Evolutionary conservation across 495 filamentous ascomycete genomes (phyloP).

Genomic region (Sabuloglossum arenarium): DNA sequence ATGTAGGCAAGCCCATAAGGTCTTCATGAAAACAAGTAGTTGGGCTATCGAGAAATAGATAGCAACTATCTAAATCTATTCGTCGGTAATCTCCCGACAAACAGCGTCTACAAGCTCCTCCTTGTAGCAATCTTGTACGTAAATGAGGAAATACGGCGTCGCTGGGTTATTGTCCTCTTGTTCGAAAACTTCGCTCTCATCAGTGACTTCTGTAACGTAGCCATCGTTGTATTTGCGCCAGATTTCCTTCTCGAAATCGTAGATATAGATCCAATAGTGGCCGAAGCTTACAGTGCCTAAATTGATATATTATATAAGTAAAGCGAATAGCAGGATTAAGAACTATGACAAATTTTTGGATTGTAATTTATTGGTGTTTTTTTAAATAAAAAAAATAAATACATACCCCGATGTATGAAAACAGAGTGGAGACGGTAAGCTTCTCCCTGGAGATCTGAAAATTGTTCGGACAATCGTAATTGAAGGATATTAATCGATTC

Average conservation of each 20-base stretch:
- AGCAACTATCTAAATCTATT: too few relatives aligned
- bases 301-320: not conserved
- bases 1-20: too few relatives aligned
- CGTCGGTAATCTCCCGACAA: conserved; percentile 21
- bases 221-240: conserved; percentile 95
- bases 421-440: conserved; percentile 78
- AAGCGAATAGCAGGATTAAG: not conserved
- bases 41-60: too few relatives aligned
- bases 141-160: conserved; percentile 81
- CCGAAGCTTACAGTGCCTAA: conserved; percentile 37
- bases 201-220: conserved; percentile 45
- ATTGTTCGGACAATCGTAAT: conserved; percentile 36
- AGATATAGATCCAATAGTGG: conserved; percentile 96
- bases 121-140: conserved; percentile 44
- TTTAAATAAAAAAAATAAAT: not conserved
- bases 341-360: too few relatives aligned
- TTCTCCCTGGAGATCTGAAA: conserved; percentile 32
- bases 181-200: conserved; percentile 41
- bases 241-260: conserved; percentile 55
- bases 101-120: conserved; percentile 40
- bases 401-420: conserved; percentile 63
- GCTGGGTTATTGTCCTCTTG: conserved; percentile 32
- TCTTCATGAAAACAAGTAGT: too few relatives aligned
- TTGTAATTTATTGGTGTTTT: too few relatives aligned
- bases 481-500: conserved; percentile 27